Evolutionary conservation across 2,329 filamentous ascomycete species (phyloP).

Genomic region (Diplocarpon rosae): DNA sequence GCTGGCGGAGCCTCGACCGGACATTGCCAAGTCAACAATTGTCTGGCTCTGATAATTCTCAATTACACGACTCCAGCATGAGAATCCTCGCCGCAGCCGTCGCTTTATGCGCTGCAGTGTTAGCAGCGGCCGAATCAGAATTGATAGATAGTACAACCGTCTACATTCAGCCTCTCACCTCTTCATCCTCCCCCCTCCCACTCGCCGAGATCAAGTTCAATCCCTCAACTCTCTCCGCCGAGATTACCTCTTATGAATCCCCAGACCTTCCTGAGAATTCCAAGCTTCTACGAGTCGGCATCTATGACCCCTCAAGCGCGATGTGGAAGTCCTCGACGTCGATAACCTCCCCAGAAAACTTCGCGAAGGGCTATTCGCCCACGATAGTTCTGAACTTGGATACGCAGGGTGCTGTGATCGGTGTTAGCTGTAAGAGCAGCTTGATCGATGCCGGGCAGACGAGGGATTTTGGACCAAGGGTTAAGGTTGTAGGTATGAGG

Average conservation of each 20-base stretch:
- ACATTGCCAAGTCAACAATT: neutral
- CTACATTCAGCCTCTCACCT: constrained; percentile 23
- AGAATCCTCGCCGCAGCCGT: constrained; percentile 34
- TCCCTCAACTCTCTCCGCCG: constrained; percentile 32
- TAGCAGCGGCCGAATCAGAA: constrained; percentile 30
- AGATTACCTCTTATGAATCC: constrained; percentile 43
- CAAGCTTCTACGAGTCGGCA: constrained; percentile 43
- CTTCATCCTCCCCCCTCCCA: constrained; percentile 29
- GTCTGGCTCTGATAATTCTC: constrained; percentile 1
- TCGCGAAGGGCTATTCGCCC: constrained; percentile 49
- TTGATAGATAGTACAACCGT: constrained; percentile 28
- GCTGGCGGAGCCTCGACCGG: neutral
- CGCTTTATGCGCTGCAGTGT: constrained; percentile 28
- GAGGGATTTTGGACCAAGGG: constrained; percentile 53
- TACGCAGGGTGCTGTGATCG: constrained; percentile 34
- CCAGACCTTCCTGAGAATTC: constrained; percentile 30
- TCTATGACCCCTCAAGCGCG: constrained; percentile 38
- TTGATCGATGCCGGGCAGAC: constrained; percentile 52
- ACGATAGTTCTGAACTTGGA: constrained; percentile 44
- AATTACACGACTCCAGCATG: constrained; percentile 7
- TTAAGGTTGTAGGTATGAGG: constrained; percentile 36
- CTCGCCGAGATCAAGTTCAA: constrained; percentile 50
- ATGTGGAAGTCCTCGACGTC: constrained; percentile 45
- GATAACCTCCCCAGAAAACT: constrained; percentile 44
- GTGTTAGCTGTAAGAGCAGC: constrained; percentile 44